Evolutionary conservation across 306 rosid species (phyloP).

Genomic region (Prunus padus): DNA sequence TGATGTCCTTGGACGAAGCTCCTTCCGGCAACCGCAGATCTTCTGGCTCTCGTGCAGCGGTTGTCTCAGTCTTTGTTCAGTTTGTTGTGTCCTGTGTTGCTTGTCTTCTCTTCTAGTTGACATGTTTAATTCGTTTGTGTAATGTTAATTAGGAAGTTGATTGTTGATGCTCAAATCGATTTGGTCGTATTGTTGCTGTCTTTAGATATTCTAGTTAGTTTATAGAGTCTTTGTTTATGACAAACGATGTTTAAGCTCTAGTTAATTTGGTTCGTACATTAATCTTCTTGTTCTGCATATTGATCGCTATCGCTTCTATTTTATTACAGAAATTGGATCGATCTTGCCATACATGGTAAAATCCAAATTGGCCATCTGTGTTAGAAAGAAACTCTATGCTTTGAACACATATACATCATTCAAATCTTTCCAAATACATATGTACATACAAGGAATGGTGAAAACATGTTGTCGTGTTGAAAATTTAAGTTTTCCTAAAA

Average conservation of each 20-base stretch:
- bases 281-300: background rate
- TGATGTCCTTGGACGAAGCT: conserved; percentile 36
- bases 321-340: background rate
- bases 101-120: conserved; percentile 16
- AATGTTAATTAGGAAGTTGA: background rate
- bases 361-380: no score
- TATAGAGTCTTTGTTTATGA: background rate
- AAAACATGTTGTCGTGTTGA: no score
- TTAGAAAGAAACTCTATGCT: no score
- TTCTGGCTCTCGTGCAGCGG: conserved; percentile 21
- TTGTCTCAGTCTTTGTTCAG: conserved; percentile 20
- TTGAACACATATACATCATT: background rate
- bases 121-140: background rate
- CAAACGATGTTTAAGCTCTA: background rate
- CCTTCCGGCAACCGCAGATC: conserved; percentile 24
- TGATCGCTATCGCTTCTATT: background rate
- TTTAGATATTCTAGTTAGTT: background rate
- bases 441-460: no score
- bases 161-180: background rate
- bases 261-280: background rate
- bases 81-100: conserved; percentile 27
- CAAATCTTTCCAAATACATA: background rate
- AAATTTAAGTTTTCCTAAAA: background rate
- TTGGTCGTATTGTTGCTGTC: no score
- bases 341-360: no score